phyloP scores from a whole-genome alignment of 371 early-diverging fungal genomes.

The Mucor piriformis region DNA sequence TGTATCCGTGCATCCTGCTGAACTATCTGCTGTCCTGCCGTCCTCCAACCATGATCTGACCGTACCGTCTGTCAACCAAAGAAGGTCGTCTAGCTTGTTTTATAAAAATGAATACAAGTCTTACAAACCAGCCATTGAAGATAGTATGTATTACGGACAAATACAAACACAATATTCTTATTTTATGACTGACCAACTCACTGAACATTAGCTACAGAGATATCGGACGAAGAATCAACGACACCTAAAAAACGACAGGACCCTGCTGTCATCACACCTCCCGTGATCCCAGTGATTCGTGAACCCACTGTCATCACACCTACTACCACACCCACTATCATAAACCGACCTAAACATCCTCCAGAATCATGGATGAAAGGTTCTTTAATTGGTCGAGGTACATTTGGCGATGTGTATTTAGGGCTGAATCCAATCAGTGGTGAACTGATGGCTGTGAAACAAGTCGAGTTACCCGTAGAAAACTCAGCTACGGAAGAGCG shows the following conservation, averaged over 20 bases:
- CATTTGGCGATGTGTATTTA: constrained; percentile 96
- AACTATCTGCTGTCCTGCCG: neutral
- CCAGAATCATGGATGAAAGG: constrained; percentile 81
- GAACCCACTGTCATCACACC: neutral
- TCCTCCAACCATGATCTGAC: neutral
- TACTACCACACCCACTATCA: constrained; percentile 5
- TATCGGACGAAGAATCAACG: neutral
- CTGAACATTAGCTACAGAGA: neutral
- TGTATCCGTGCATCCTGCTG: neutral
- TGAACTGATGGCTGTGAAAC: constrained; percentile 97
- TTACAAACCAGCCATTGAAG: constrained; percentile 8
- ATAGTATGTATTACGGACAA: constrained; percentile 4
- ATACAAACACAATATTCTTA: neutral
- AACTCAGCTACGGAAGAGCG: constrained; percentile 69
- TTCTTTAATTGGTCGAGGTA: constrained; percentile 93
- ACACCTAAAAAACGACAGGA: neutral
- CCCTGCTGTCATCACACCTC: neutral
- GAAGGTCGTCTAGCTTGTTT: constrained; percentile 10
- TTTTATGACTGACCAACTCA: neutral
- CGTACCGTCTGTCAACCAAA: neutral
- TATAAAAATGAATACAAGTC: constrained; percentile 10
- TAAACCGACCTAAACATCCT: neutral
- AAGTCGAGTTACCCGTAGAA: constrained; percentile 85
- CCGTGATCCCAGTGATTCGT: neutral
- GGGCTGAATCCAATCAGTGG: constrained; percentile 86